A percentile compares a stretch with the other conserved stretches of the same genome.
Conservation (phyloP, 176 grass and related monocot species). For the Musa itinerans region DNA sequence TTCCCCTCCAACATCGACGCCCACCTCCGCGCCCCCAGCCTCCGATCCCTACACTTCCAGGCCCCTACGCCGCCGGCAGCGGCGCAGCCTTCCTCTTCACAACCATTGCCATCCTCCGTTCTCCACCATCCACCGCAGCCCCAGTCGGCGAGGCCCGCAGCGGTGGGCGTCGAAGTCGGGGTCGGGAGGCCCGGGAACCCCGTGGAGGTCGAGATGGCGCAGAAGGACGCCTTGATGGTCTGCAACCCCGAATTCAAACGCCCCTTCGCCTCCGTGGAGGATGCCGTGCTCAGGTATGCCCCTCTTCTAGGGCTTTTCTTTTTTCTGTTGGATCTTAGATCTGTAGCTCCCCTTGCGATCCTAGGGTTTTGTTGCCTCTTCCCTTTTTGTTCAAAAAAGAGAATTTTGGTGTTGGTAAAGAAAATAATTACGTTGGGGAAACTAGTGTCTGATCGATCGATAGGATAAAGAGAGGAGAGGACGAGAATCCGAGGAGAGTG, state of each 20-base stretch:
- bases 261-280: conserved; percentile 79
- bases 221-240: conserved; percentile 81
- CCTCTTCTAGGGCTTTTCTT: neutral
- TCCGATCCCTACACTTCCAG: conserved; percentile 60
- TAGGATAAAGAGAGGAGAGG: neutral
- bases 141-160: conserved; percentile 18
- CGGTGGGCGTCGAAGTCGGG: conserved; percentile 1
- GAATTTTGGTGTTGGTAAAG: too few relatives aligned
- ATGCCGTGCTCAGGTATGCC: conserved; percentile 72
- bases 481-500: neutral
- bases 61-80: neutral
- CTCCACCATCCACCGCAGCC: conserved; percentile 28
- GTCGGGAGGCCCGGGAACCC: conserved; percentile 39
- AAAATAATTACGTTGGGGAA: neutral
- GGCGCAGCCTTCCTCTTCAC: conserved; percentile 11
- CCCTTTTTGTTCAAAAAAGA: neutral
- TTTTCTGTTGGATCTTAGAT: neutral
- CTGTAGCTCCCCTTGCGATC: neutral
- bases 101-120: conserved; percentile 16
- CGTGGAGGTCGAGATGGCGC: conserved; percentile 79
- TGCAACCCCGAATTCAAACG: conserved; percentile 85
- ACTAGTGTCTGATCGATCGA: neutral
- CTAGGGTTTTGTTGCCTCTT: conserved; percentile 1
- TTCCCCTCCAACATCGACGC: conserved; percentile 99
- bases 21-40: conserved; percentile 79